Evolutionary conservation across 441 rosid genomes (phyloP).

Genomic region (Croton setiger): DNA sequence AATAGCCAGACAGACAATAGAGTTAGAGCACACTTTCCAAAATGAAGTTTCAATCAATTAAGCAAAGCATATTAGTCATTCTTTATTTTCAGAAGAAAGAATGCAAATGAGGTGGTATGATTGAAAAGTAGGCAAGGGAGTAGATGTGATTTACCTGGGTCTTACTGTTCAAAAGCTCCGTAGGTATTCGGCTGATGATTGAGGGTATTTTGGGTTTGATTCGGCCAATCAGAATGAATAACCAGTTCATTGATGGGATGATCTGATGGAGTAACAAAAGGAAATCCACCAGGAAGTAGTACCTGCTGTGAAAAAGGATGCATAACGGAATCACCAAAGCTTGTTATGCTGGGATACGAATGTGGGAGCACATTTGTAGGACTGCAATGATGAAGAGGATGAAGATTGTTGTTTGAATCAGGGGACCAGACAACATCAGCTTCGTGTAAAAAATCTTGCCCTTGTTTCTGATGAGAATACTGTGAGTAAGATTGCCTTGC

Average conservation of each 20-base stretch:
- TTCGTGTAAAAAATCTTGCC: conserved; percentile 4
- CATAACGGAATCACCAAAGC: conserved; percentile 18
- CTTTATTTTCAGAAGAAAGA: background rate
- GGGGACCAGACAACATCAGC: conserved; percentile 6
- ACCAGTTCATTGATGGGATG: background rate
- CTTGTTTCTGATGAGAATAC: conserved; percentile 17
- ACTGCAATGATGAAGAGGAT: background rate
- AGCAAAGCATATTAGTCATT: background rate
- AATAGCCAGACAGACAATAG: background rate
- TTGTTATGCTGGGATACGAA: conserved; percentile 12
- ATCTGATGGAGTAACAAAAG: conserved; percentile 13
- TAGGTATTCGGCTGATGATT: conserved; percentile 11
- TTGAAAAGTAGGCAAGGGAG: background rate
- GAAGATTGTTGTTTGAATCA: conserved; percentile 11
- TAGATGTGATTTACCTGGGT: conserved; percentile 15
- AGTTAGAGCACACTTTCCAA: background rate
- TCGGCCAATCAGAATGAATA: conserved; percentile 7
- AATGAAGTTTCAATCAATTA: background rate
- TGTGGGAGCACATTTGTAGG: conserved; percentile 14
- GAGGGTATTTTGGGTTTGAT: conserved; percentile 8
- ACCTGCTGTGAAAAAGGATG: conserved; percentile 16
- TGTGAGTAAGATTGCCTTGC: conserved; percentile 16
- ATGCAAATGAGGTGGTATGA: background rate
- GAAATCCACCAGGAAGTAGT: conserved; percentile 15
- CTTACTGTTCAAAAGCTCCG: background rate